Conservation (phyloP, 768 basidiomycete genomes). For the Mycena indigotica region DNA sequence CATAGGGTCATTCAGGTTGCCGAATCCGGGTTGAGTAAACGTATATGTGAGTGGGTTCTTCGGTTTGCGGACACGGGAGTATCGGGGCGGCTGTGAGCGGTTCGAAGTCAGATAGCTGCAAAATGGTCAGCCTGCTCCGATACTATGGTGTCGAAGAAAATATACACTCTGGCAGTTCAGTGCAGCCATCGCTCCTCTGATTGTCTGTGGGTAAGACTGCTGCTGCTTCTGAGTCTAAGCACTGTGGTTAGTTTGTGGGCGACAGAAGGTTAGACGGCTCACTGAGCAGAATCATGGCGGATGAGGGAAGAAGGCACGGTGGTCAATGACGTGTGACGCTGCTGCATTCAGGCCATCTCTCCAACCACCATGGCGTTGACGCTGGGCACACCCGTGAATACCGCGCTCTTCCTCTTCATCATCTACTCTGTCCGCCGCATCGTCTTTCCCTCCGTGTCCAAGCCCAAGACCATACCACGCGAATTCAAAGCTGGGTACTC, state of each 20-base stretch:
- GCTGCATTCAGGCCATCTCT: neutral
- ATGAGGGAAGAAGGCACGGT: neutral
- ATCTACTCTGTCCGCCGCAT: slow-evolving; percentile 76
- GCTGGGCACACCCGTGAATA: slow-evolving; percentile 77
- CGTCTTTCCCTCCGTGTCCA: slow-evolving; percentile 65
- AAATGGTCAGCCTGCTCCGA: neutral
- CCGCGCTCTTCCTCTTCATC: slow-evolving; percentile 75
- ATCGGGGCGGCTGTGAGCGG: slow-evolving; percentile 13
- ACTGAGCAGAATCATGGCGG: slow-evolving; percentile 19
- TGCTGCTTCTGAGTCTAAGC: slow-evolving; percentile 16
- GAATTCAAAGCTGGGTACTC: slow-evolving; percentile 86
- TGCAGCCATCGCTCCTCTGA: neutral
- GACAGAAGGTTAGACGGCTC: neutral
- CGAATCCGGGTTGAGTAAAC: slow-evolving; percentile 8
- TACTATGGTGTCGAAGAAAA: neutral
- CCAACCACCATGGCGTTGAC: slow-evolving; percentile 42
- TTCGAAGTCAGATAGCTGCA: slow-evolving; percentile 19
- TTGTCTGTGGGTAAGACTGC: neutral
- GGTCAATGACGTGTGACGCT: neutral
- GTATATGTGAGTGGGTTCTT: slow-evolving; percentile 17
- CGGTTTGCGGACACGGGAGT: slow-evolving; percentile 18
- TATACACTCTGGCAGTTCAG: slow-evolving; percentile 25
- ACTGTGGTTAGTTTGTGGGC: neutral
- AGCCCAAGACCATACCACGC: slow-evolving; percentile 52
- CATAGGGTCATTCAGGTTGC: neutral